These are phyloP conservation scores for Artemisia annua DNA, from an alignment of 129 eudicot species.

Conservation along the genomic window DNA sequence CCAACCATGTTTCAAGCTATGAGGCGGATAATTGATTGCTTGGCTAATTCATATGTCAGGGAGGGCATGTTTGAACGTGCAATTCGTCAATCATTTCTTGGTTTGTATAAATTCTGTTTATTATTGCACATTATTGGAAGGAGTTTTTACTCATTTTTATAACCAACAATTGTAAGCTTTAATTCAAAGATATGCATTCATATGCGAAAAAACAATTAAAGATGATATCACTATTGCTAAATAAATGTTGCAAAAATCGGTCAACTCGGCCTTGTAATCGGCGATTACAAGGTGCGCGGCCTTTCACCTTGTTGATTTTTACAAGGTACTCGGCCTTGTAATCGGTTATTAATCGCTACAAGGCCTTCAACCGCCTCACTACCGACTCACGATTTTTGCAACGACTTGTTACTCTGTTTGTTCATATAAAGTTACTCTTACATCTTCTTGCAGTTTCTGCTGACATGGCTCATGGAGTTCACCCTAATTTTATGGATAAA, in stretches of 20 bases:
- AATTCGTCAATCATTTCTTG: constrained; percentile 87
- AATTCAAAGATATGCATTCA: background rate
- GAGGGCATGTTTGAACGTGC: constrained; percentile 76
- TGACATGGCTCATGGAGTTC: constrained; percentile 99
- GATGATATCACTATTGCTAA: background rate
- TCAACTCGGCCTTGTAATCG: no score
- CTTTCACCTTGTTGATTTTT: no score
- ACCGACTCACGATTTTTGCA: no score
- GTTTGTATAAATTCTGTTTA: constrained; percentile 35
- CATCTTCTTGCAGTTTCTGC: constrained; percentile 69
- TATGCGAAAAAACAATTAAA: background rate
- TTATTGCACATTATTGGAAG: background rate
- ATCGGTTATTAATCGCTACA: no score
- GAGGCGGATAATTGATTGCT: constrained; percentile 73
- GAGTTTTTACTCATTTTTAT: background rate
- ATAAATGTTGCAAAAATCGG: no score
- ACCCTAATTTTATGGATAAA: constrained; percentile 85
- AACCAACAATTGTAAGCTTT: background rate
- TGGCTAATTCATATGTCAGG: constrained; percentile 47
- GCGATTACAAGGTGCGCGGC: no score
- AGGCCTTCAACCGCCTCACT: no score
- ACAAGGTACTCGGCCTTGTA: no score
- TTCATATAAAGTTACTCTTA: constrained; percentile 12
- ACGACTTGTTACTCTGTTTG: background rate
- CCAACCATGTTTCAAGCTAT: constrained; percentile 97